Evolutionary conservation across 345 rosid species (phyloP), one percentile per base, ranked within the genome.

Genomic region (Euphorbia tirucalli): DNA sequence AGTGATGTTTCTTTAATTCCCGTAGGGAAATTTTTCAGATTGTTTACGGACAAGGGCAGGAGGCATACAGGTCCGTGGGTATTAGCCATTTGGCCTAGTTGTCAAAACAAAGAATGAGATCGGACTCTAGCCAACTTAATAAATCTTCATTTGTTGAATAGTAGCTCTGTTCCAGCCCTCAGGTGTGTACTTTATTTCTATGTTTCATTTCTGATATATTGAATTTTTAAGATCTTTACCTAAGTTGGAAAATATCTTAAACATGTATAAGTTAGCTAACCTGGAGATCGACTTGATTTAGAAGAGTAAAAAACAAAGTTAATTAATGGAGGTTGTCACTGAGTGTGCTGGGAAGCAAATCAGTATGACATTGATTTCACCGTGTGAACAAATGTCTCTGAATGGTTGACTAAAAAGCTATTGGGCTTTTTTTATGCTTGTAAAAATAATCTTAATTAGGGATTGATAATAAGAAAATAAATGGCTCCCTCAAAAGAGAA

Each of bases 11-110:
- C 8, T 2, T 32, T 32, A 32, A 32, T 5, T 32, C 37, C 37
- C 37, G 37, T 5, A 5, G 5, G 37, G 37, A 32, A 32, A 32
- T 2, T 32, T 32, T 32, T 32, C 37, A 32, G 37, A 32, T 32
- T 32, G 37, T 32, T 5, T 32, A 32, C 37, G 2, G 37, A 32
- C 93, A 83, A 85, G 97, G 97, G 5, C 97, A 97, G 60, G 97
- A 92, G 75, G 90, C 96, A 11, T 91, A 95, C 84, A 95, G 89
- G 80, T 90, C 90, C 5, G 90, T 88, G 82, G 85, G 79, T 73
- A 75, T 70, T 32, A 75, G 91, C n/a, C 88, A 87, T 35, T 78
- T 2, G 37, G 37, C 37, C 37, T 32, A 32, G 2, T 32, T 82
- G 44, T 85, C 88, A 44, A 90, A n/a, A 93, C 86, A 87, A 80